These are phyloP conservation scores for Mycena citricolor DNA, from an alignment of 1,284 basidiomycete species.

Conservation along the genomic window DNA sequence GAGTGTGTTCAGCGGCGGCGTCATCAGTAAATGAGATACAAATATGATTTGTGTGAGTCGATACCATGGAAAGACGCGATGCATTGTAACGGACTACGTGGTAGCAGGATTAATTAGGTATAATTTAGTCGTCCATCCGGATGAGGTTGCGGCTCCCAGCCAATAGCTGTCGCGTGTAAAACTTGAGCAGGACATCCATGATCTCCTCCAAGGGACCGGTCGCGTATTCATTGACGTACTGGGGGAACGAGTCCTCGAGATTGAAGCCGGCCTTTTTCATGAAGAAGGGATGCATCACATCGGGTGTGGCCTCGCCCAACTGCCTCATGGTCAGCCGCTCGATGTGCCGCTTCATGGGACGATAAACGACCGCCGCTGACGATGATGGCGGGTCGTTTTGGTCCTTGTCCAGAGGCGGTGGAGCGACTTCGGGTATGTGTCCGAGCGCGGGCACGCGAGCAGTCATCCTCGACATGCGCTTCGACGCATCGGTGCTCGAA, in stretches of 20 bases:
- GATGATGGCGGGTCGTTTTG: background rate
- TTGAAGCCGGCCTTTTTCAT: conserved; percentile 82
- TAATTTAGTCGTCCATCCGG: background rate
- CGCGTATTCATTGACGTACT: conserved; percentile 86
- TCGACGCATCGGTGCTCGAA: too few species aligned
- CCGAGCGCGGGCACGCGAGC: too few species aligned
- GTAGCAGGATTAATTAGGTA: conserved; percentile 15
- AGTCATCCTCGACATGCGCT: too few species aligned
- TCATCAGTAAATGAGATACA: conserved; percentile 28
- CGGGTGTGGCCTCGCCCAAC: conserved; percentile 83
- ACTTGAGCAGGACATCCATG: conserved; percentile 76
- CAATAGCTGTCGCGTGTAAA: conserved; percentile 79
- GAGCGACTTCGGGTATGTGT: too few species aligned
- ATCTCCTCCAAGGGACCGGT: conserved; percentile 82
- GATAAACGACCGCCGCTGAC: conserved; percentile 41
- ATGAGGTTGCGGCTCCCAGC: conserved; percentile 24
- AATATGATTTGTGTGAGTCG: conserved; percentile 9
- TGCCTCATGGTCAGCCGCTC: conserved; percentile 79
- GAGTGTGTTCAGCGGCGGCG: conserved; percentile 70
- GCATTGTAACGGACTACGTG: conserved; percentile 34
- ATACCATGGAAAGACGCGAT: conserved; percentile 35
- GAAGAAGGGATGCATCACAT: conserved; percentile 85
- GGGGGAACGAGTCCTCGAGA: conserved; percentile 77
- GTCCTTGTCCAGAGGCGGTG: conserved; percentile 39
- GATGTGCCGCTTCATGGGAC: conserved; percentile 55